phyloP scores from a whole-genome alignment of 805 yeast species.

The Hanseniaspora guilliermondii region DNA sequence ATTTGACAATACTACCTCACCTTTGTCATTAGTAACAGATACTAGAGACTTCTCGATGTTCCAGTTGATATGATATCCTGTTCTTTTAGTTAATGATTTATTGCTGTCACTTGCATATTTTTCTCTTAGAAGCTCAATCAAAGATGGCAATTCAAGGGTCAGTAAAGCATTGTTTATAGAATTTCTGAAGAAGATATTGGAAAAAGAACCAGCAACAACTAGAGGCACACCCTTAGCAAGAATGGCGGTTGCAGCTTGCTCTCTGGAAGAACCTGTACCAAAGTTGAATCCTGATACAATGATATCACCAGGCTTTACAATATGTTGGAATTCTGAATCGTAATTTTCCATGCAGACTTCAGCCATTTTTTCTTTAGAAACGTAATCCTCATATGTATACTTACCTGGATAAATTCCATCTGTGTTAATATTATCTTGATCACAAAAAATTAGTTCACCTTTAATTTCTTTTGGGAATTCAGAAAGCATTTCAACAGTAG shows the following conservation, averaged over 20 bases:
- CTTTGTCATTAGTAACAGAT: conserved; percentile 51
- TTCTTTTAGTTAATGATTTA: conserved; percentile 77
- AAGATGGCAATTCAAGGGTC: conserved; percentile 84
- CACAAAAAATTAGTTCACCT: conserved; percentile 91
- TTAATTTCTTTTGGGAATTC: conserved; percentile 84
- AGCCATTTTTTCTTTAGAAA: conserved; percentile 90
- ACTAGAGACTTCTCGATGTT: conserved; percentile 80
- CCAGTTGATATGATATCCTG: conserved; percentile 89
- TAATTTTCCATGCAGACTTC: conserved; percentile 99
- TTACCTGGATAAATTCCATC: conserved; percentile 99
- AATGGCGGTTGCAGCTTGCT: conserved; percentile 98
- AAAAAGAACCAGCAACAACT: conserved; percentile 94
- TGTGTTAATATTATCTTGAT: conserved; percentile 92
- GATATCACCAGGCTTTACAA: conserved; percentile 79
- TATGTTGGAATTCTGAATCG: conserved; percentile 72
- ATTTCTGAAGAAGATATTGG: conserved; percentile 91
- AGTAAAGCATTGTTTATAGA: conserved; percentile 90
- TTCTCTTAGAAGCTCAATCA: conserved; percentile 64
- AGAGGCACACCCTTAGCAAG: conserved; percentile 85
- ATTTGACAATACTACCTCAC: conserved; percentile 46
- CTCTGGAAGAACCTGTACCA: conserved; percentile 97
- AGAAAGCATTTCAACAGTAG: conserved; percentile 57
- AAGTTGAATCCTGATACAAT: conserved; percentile 86
- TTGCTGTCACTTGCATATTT: conserved; percentile 38
- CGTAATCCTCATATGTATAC: conserved; percentile 97